Conservation (phyloP, 208 protist species). For the Trypanosoma congolense region DNA sequence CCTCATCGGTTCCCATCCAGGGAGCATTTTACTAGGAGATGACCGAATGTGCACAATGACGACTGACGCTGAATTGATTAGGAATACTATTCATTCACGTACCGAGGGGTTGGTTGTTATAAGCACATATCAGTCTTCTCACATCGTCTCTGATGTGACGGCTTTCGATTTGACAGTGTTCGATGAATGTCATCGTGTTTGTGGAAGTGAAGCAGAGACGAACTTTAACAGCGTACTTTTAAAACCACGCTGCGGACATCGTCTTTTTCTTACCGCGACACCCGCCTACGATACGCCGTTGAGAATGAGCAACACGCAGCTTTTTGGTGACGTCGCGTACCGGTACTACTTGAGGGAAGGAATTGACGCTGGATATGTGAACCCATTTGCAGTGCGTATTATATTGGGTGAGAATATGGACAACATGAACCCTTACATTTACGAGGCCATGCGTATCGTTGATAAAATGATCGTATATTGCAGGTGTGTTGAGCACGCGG, state of each 20-base stretch:
- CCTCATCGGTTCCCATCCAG: conserved; percentile 55
- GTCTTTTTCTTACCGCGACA: conserved; percentile 72
- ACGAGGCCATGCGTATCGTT: conserved; percentile 66
- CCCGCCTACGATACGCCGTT: conserved; percentile 77
- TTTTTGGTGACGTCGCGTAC: conserved; percentile 73
- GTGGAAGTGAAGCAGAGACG: conserved; percentile 48
- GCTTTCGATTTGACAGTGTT: conserved; percentile 59
- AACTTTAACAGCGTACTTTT: conserved; percentile 69
- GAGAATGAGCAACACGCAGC: conserved; percentile 55
- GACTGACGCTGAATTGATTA: conserved; percentile 44
- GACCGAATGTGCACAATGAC: conserved; percentile 41
- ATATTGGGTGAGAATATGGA: conserved; percentile 42
- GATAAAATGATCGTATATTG: conserved; percentile 81
- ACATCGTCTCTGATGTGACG: conserved; percentile 36
- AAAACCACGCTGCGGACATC: conserved; percentile 32
- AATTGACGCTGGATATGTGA: conserved; percentile 70
- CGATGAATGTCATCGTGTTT: conserved; percentile 81
- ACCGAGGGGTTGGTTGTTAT: conserved; percentile 35
- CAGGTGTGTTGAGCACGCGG: conserved; percentile 53
- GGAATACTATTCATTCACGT: conserved; percentile 30
- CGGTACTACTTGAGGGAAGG: conserved; percentile 78
- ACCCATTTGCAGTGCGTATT: conserved; percentile 61
- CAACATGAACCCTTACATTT: conserved; percentile 65
- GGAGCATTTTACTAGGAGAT: conserved; percentile 30
- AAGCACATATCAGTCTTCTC: conserved; percentile 76